A percentile compares a stretch with the other conserved stretches of the same genome.
These are phyloP conservation scores for Alternaria gaisen DNA, from an alignment of 2,329 filamentous ascomycete genomes.

Conservation along the genomic window DNA sequence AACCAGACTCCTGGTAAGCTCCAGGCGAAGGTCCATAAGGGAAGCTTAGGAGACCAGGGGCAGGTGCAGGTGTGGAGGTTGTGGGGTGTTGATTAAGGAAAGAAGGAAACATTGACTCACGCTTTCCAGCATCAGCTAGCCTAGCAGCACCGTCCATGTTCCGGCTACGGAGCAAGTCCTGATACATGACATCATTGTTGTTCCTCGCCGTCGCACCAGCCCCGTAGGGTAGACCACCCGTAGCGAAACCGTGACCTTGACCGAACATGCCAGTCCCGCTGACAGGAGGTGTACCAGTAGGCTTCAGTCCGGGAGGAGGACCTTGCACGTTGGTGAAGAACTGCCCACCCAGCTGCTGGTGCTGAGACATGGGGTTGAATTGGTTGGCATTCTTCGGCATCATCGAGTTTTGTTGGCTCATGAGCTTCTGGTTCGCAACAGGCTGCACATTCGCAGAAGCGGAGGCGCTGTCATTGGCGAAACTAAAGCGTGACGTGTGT, in stretches of 20 bases:
- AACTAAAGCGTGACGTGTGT: slow-evolving; percentile 87
- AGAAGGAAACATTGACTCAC: slow-evolving; percentile 97
- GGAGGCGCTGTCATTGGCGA: slow-evolving; percentile 76
- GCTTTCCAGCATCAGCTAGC: slow-evolving; percentile 88
- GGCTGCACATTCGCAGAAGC: slow-evolving; percentile 74
- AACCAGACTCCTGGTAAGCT: slow-evolving; percentile 86
- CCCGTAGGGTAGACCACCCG: slow-evolving; percentile 69
- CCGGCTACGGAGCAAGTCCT: slow-evolving; percentile 78
- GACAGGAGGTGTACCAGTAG: slow-evolving; percentile 89
- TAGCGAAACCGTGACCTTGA: slow-evolving; percentile 85
- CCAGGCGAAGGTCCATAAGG: slow-evolving; percentile 88
- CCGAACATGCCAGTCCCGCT: slow-evolving; percentile 84
- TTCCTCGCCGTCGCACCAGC: slow-evolving; percentile 73
- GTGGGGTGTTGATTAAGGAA: slow-evolving; percentile 85
- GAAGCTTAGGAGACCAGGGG: slow-evolving; percentile 88
- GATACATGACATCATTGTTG: slow-evolving; percentile 75
- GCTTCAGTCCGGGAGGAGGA: slow-evolving; percentile 93
- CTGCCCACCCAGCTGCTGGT: slow-evolving; percentile 66
- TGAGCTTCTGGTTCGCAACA: slow-evolving; percentile 78
- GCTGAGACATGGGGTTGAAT: slow-evolving; percentile 63
- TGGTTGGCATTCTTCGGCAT: slow-evolving; percentile 66
- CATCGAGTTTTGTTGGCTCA: slow-evolving; percentile 88
- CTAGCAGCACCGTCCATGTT: slow-evolving; percentile 70
- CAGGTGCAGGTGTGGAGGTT: slow-evolving; percentile 86
- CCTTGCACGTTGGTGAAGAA: slow-evolving; percentile 89